phyloP scores from a whole-genome alignment of 164 flowering plant genomes.

The Tinospora cordifolia region DNA sequence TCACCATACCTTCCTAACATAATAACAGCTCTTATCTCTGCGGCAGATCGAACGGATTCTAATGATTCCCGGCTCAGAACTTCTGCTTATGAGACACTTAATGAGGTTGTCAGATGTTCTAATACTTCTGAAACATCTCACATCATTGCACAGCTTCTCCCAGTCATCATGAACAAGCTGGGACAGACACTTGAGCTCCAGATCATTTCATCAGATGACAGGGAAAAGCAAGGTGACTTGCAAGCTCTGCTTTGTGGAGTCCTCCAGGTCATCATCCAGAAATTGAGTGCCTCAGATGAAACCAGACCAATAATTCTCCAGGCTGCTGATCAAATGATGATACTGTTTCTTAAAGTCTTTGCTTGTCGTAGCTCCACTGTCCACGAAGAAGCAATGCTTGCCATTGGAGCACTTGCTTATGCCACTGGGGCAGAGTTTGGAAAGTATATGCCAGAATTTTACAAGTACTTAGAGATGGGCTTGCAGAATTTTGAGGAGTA shows the following conservation, averaged over 20 bases:
- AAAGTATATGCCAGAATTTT: no score
- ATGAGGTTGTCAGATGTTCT: no score
- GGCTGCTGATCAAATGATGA: slow-evolving; percentile 66
- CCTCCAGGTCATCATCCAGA: slow-evolving; percentile 74
- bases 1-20: slow-evolving; percentile 48
- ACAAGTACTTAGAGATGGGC: slow-evolving; percentile 74
- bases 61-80: slow-evolving; percentile 59
- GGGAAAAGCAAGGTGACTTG: slow-evolving; percentile 70
- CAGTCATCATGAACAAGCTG: no score
- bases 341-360: slow-evolving; percentile 59
- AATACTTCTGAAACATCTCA: no score
- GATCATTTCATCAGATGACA: slow-evolving; percentile 58
- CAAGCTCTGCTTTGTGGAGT: slow-evolving; percentile 80
- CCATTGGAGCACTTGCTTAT: no score
- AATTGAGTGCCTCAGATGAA: slow-evolving; percentile 49
- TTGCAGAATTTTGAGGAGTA: slow-evolving; percentile 80
- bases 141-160: no score
- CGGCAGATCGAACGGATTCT: slow-evolving; percentile 59
- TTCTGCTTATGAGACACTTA: slow-evolving; percentile 75
- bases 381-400: slow-evolving; percentile 90
- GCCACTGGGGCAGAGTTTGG: no score
- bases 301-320: slow-evolving; percentile 52
- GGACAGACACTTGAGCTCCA: slow-evolving; percentile 52
- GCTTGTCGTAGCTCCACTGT: slow-evolving; percentile 79
- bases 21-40: slow-evolving; percentile 37